These are phyloP conservation scores for Phaffia australis DNA, from an alignment of 768 basidiomycete species.

Conservation along the genomic window DNA sequence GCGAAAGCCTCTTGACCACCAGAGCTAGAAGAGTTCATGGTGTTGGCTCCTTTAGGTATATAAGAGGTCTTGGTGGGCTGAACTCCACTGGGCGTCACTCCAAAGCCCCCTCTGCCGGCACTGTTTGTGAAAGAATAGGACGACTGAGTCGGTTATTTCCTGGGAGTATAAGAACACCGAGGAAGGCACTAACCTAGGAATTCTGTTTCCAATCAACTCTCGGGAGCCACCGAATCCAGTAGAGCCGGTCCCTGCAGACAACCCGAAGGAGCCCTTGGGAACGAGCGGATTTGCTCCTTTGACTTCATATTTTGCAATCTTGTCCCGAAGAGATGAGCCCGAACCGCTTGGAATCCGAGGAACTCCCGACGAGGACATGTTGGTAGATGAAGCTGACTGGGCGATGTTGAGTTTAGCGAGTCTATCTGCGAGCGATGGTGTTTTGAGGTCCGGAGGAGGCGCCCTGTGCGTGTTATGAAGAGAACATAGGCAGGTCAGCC, in stretches of 20 bases:
- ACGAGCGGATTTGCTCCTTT: conserved; percentile 1
- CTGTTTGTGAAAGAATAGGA: background rate
- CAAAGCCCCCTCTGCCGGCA: conserved; percentile 6
- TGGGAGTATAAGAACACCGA: background rate
- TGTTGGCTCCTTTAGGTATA: too few species aligned
- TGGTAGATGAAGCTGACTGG: background rate
- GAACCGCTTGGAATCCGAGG: conserved; percentile 1
- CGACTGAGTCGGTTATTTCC: background rate
- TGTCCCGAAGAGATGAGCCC: background rate
- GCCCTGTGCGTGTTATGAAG: too few species aligned
- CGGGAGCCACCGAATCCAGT: background rate
- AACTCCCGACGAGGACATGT: background rate
- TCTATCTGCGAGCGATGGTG: conserved; percentile 8
- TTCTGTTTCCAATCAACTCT: conserved; percentile 6
- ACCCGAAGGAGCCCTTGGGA: conserved; percentile 1
- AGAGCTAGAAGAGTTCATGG: too few species aligned
- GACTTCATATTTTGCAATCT: conserved; percentile 6
- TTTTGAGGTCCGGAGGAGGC: too few species aligned
- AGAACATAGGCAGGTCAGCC: too few species aligned
- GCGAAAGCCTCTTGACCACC: background rate
- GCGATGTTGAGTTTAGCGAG: conserved; percentile 3
- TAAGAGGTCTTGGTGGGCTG: too few species aligned
- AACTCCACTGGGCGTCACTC: background rate
- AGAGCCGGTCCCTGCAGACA: background rate
- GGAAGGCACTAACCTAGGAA: background rate